Evolutionary conservation across 306 rosid genomes (phyloP).

Genomic region (Herpetospermum pedunculosum): DNA sequence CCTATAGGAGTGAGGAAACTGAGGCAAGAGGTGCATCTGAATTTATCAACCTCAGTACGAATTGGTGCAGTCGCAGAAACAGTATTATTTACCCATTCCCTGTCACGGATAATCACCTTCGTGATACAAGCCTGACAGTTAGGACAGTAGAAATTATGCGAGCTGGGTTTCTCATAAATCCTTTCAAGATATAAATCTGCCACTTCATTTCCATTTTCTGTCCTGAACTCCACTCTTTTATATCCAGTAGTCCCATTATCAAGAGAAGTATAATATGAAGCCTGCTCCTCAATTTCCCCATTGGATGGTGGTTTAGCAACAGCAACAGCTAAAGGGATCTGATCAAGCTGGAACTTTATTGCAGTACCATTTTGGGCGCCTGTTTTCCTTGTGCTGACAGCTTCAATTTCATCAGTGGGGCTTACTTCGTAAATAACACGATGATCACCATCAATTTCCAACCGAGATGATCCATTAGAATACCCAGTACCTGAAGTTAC

Average conservation of each 20-base stretch:
- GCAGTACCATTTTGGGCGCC: not conserved
- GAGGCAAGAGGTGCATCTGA: constrained; percentile 54
- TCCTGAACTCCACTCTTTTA: constrained; percentile 12
- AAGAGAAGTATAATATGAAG: constrained; percentile 5
- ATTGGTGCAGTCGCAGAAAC: not conserved
- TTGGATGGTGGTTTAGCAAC: constrained; percentile 15
- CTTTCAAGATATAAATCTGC: constrained; percentile 40
- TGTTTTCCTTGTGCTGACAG: not conserved
- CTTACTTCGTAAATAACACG: not conserved
- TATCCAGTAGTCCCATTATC: constrained; percentile 9
- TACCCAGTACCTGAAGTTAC: constrained; percentile 17
- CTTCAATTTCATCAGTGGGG: constrained; percentile 6
- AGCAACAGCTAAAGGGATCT: constrained; percentile 5
- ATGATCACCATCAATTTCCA: not conserved
- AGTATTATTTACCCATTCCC: constrained; percentile 9
- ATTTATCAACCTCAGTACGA: constrained; percentile 6
- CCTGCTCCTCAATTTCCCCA: constrained; percentile 2
- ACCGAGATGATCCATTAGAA: not conserved
- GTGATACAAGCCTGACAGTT: constrained; percentile 61
- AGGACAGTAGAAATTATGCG: constrained; percentile 65
- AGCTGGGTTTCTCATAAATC: constrained; percentile 34
- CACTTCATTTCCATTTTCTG: constrained; percentile 14
- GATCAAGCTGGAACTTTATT: not conserved
- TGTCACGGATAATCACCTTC: constrained; percentile 37
- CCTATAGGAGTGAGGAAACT: constrained; percentile 54